Evolutionary conservation across 1,139 yeast species (phyloP).

Genomic region (Hyphopichia pseudoburtonii): DNA sequence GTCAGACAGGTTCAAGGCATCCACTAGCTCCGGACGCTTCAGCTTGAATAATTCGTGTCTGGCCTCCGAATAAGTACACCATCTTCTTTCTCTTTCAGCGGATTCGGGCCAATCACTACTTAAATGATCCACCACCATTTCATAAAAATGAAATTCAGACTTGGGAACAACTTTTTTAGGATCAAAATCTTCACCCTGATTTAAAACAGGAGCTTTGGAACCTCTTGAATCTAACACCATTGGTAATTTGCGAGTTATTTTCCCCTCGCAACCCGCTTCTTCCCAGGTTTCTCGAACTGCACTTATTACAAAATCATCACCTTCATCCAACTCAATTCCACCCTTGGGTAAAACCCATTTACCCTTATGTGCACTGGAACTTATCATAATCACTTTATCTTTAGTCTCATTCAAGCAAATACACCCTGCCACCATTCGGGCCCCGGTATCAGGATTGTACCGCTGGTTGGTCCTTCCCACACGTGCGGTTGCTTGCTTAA

Average conservation of each 20-base stretch:
- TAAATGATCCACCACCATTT: slow-evolving; percentile 60
- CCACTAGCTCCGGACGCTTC: slow-evolving; percentile 67
- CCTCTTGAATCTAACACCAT: slow-evolving; percentile 70
- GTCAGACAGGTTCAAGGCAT: slow-evolving; percentile 59
- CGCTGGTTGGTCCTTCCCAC: slow-evolving; percentile 41
- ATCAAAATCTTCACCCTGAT: slow-evolving; percentile 39
- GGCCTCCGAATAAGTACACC: slow-evolving; percentile 80
- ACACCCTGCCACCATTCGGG: slow-evolving; percentile 90
- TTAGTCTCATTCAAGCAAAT: slow-evolving; percentile 62
- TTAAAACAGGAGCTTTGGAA: slow-evolving; percentile 52
- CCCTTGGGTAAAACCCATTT: slow-evolving; percentile 95
- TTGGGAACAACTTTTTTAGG: slow-evolving; percentile 52
- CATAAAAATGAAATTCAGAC: slow-evolving; percentile 82
- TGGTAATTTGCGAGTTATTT: slow-evolving; percentile 55
- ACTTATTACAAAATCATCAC: slow-evolving; percentile 48
- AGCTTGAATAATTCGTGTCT: slow-evolving; percentile 57
- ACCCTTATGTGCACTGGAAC: slow-evolving; percentile 64
- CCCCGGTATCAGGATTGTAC: slow-evolving; percentile 57
- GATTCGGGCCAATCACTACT: slow-evolving; percentile 76
- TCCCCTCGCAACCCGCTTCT: slow-evolving; percentile 88
- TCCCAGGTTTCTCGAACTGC: slow-evolving; percentile 97
- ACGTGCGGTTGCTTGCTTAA: slow-evolving; percentile 25
- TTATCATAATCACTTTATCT: slow-evolving; percentile 70
- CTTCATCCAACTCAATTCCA: slow-evolving; percentile 87
- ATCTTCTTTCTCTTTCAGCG: slow-evolving; percentile 57